phyloP scores from a whole-genome alignment of 1,284 basidiomycete genomes.

The Sanguinoderma infundibulare region DNA sequence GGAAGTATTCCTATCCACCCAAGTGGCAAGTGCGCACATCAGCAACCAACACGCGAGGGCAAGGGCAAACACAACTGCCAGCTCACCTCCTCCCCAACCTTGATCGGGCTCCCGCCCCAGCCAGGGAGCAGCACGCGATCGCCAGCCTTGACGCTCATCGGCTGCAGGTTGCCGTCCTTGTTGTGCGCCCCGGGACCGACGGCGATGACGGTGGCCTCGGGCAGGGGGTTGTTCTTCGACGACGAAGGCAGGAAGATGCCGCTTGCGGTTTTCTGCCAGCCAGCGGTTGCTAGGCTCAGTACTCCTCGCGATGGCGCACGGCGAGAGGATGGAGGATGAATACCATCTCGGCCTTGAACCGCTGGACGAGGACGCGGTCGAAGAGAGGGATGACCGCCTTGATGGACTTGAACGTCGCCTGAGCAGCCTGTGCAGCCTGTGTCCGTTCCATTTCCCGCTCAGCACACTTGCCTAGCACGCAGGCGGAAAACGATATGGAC shows the following conservation, averaged over 20 bases:
- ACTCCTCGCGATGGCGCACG: too few relatives aligned
- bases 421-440: conserved; percentile 72
- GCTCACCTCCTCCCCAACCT: conserved; percentile 94
- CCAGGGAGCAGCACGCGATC: conserved; percentile 94
- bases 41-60: conserved; percentile 2
- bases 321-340: conserved; percentile 32
- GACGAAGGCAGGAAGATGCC: conserved; percentile 95
- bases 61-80: conserved; percentile 21
- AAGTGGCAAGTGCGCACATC: conserved; percentile 1
- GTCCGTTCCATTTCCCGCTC: neutral
- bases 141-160: conserved; percentile 83
- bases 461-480: neutral
- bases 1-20: conserved; percentile 80
- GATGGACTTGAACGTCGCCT: conserved; percentile 94
- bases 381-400: conserved; percentile 90
- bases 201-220: conserved; percentile 96
- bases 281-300: neutral
- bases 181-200: conserved; percentile 91
- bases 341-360: conserved; percentile 94
- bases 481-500: neutral
- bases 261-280: conserved; percentile 84
- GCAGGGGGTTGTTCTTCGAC: conserved; percentile 82
- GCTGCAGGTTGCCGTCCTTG: conserved; percentile 84
- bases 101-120: conserved; percentile 96
- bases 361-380: conserved; percentile 96